Evolutionary conservation across 768 basidiomycete species (phyloP), one percentile per base, ranked within the genome.

Genomic region (Mycena rebaudengoi): DNA sequence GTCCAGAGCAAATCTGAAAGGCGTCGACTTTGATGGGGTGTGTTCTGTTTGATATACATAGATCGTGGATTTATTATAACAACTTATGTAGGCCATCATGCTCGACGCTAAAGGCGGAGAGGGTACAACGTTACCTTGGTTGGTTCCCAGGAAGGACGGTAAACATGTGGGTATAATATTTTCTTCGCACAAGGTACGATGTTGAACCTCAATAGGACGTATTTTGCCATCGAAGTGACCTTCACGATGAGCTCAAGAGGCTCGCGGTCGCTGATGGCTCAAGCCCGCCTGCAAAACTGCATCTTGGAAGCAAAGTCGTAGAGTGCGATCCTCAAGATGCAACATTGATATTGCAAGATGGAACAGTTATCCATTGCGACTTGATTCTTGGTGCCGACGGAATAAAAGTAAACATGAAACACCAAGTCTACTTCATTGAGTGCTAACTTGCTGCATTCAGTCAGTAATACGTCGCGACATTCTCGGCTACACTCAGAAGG

Each of bases 371-470:
- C 1, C 48, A 60, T 0, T 69, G 76, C 3, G 79, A 81, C 46
- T 60, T 82, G 23, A 58, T 79, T 20, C 72, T 81, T 2, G 81
- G 78, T 12, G 79, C 78, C 7, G 79, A 81, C 43, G 80, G 80
- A 10, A 60, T 72, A 13, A 29, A 67, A 29, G 66, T 64, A 45
- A 1, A 57, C 28, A 10, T 21, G 16, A n/a, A 16, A 14, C 3
- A 28, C 7, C 8, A 21, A 20, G 2, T 41, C 3, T 5, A 16
- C 21, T 7, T 7, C 33, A 25, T 7, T 20, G 18, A 37, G 39
- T 29, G 14, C 32, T 35, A 16, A 51, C 28, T 12, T 32, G 20
- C 11, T 39, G 21, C 8, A 46, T 21, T 45, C 39, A 44, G 52
- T 65, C 64, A 28, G 40, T 59, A 29, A 26, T 51, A 30, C 39